Conservation (phyloP, 2,329 filamentous ascomycete species). For the Trichophyton simii region DNA sequence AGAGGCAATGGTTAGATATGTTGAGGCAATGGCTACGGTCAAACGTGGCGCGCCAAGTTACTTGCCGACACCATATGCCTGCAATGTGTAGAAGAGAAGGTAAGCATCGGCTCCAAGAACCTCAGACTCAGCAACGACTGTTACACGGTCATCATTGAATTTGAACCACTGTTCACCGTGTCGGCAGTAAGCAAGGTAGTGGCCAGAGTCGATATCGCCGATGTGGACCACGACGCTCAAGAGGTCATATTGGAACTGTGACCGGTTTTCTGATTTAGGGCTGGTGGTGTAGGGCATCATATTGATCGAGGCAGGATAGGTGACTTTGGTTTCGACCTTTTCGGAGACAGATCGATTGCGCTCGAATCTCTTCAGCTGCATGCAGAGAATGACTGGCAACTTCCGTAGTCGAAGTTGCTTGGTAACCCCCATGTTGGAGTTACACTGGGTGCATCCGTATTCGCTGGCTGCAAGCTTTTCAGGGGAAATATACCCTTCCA, state of each 20-base stretch:
- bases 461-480: constrained; percentile 65
- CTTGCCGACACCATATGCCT: constrained; percentile 15
- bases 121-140: constrained; percentile 68
- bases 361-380: constrained; percentile 83
- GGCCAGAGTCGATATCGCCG: constrained; percentile 81
- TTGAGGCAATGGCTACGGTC: not conserved
- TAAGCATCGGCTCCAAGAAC: constrained; percentile 81
- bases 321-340: constrained; percentile 77
- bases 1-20: not conserved
- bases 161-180: constrained; percentile 84
- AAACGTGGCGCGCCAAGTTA: not conserved
- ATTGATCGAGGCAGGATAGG: constrained; percentile 76
- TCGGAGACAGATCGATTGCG: constrained; percentile 62
- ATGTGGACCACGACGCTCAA: constrained; percentile 86
- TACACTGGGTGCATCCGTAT: constrained; percentile 75
- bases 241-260: constrained; percentile 68
- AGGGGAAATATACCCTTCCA: constrained; percentile 75
- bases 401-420: constrained; percentile 76
- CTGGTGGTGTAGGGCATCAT: constrained; percentile 80
- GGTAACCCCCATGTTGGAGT: constrained; percentile 59
- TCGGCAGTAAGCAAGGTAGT: constrained; percentile 81
- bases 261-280: constrained; percentile 29
- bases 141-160: constrained; percentile 91
- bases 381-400: constrained; percentile 75
- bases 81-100: constrained; percentile 62